Evolutionary conservation across 2,329 filamentous ascomycete species (phyloP).

Genomic region (Aspergillus nomiae): DNA sequence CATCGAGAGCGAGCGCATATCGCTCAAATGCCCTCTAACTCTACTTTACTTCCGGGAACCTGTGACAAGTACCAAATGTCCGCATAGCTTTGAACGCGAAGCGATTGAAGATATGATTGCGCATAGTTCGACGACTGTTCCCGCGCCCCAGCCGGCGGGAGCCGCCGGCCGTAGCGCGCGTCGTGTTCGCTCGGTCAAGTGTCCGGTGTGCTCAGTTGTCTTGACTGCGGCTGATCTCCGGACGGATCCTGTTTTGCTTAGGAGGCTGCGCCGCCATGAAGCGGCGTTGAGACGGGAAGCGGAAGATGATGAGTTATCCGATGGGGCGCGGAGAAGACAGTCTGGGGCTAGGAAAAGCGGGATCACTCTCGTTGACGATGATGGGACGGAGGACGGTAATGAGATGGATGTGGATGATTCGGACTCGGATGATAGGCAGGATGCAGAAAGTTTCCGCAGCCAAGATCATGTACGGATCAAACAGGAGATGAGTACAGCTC

Average conservation of each 20-base stretch:
- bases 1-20: constrained; percentile 48
- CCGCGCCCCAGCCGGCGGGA: constrained; percentile 22
- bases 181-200: constrained; percentile 36
- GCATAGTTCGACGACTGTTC: constrained; percentile 30
- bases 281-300: constrained; percentile 27
- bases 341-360: constrained; percentile 20
- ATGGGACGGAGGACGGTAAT: constrained; percentile 14
- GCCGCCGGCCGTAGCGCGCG: constrained; percentile 15
- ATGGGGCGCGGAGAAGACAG: constrained; percentile 22
- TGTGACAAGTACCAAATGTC: constrained; percentile 51
- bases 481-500: constrained; percentile 15
- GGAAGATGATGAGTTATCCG: constrained; percentile 33
- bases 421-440: constrained; percentile 11
- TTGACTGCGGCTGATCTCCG: constrained; percentile 43
- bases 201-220: constrained; percentile 44
- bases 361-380: constrained; percentile 36
- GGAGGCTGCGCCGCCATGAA: constrained; percentile 40
- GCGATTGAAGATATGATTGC: constrained; percentile 50
- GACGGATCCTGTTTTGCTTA: constrained; percentile 41
- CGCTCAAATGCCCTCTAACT: constrained; percentile 52
- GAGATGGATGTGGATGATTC: constrained; percentile 11
- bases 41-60: constrained; percentile 49
- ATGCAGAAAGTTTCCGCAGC: constrained; percentile 9
- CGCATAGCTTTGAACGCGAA: constrained; percentile 51
- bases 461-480: constrained; percentile 19